Evolutionary conservation across 176 grass and related monocot genomes (phyloP).

Genomic region (Miscanthus lutarioriparius): DNA sequence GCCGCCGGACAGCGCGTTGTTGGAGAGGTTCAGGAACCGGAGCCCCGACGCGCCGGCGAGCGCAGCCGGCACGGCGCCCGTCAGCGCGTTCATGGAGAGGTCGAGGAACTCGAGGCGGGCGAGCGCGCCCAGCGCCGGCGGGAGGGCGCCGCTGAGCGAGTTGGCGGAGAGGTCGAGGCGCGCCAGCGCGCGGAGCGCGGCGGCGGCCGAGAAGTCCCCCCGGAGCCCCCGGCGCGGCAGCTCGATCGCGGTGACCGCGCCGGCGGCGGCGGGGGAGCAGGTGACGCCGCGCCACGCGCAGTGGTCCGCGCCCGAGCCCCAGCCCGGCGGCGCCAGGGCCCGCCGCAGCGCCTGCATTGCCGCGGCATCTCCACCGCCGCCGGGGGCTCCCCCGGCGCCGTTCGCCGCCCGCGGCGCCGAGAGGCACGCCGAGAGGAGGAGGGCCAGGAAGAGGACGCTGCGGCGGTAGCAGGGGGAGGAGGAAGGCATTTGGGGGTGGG

Average conservation of each 20-base stretch:
- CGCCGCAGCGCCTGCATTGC: constrained; percentile 70
- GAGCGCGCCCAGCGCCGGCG: constrained; percentile 42
- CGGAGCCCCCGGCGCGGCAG: constrained; percentile 58
- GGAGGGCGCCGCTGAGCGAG: constrained; percentile 49
- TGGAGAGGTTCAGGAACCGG: constrained; percentile 76
- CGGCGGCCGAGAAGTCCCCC: constrained; percentile 62
- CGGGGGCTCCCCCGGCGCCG: neutral
- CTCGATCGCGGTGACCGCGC: constrained; percentile 58
- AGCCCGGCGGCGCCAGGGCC: constrained; percentile 57
- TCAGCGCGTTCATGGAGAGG: constrained; percentile 72
- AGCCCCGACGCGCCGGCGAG: constrained; percentile 42
- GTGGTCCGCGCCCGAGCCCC: constrained; percentile 43
- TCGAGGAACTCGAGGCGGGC: constrained; percentile 65
- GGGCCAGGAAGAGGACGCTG: constrained; percentile 14
- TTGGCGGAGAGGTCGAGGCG: constrained; percentile 83
- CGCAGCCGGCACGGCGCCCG: constrained; percentile 45
- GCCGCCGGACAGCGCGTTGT: constrained; percentile 57
- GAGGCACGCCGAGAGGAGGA: constrained; percentile 6
- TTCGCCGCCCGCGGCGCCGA: neutral
- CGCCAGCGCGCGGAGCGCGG: constrained; percentile 34
- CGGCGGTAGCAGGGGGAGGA: neutral
- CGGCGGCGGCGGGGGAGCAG: constrained; percentile 37
- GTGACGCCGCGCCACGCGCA: constrained; percentile 82
- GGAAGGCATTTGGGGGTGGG: constrained; percentile 37
- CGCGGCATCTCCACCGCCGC: constrained; percentile 26